Evolutionary conservation across 2,329 filamentous ascomycete species (phyloP).

Genomic region (Colletotrichum navitas): DNA sequence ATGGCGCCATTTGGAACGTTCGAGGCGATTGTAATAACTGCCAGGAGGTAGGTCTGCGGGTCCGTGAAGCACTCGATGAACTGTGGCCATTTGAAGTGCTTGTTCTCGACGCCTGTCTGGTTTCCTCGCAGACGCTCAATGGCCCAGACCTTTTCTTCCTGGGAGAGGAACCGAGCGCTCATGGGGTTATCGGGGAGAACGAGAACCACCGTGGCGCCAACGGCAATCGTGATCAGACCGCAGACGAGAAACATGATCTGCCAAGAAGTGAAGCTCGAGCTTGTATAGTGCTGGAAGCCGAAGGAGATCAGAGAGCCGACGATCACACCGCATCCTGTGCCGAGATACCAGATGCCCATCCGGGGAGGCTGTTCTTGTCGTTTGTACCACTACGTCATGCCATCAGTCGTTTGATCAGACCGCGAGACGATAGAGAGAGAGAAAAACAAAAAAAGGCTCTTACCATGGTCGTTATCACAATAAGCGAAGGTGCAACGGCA

Average conservation of each 20-base stretch:
- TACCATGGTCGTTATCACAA: slow-evolving; percentile 58
- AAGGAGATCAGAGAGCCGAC: slow-evolving; percentile 68
- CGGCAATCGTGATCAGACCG: slow-evolving; percentile 70
- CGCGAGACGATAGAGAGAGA: no score
- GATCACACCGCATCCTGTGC: slow-evolving; percentile 69
- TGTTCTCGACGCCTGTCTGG: slow-evolving; percentile 81
- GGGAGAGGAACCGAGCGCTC: slow-evolving; percentile 64
- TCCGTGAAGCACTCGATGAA: slow-evolving; percentile 64
- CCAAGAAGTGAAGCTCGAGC: slow-evolving; percentile 51
- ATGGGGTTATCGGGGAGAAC: slow-evolving; percentile 70
- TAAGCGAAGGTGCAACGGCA: slow-evolving; percentile 58
- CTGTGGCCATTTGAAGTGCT: slow-evolving; percentile 77
- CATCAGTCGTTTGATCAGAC: neutral
- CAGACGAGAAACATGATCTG: slow-evolving; percentile 71
- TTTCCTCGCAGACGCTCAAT: slow-evolving; percentile 81
- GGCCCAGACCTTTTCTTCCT: slow-evolving; percentile 75
- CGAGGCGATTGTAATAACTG: slow-evolving; percentile 70
- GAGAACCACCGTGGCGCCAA: slow-evolving; percentile 69
- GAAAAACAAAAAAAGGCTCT: neutral
- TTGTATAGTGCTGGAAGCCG: slow-evolving; percentile 66
- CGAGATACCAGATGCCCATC: slow-evolving; percentile 74
- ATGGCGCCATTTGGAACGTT: slow-evolving; percentile 74
- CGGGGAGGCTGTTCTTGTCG: slow-evolving; percentile 71
- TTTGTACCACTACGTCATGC: slow-evolving; percentile 54
- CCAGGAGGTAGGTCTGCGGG: slow-evolving; percentile 69